Base-by-base conservation (phyloP, 2,329 filamentous ascomycete species). In the Xylariaceae sp. region DNA sequence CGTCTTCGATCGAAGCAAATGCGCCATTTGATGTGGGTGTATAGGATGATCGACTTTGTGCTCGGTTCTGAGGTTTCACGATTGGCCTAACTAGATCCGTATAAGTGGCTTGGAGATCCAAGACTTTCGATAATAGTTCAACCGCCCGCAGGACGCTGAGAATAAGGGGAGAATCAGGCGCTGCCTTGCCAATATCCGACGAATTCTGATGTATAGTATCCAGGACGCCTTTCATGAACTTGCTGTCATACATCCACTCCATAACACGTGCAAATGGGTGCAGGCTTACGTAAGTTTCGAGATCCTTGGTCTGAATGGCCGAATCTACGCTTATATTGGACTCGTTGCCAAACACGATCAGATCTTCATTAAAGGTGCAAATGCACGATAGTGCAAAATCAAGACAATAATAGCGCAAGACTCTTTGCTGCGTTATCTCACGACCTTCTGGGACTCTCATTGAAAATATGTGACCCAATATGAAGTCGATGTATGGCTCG, bases 181-280 rank as follows among this genome's bases (percentile, higher is more conserved):
- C 77, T 9, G 91, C 84, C 62, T 83, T 85, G 57, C 89, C 84
- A 33, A 97, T 82, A 53, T 89, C 86, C 6, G 81, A 77, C 13
- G 87, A 75, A 61, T 93, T 84, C 68, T 95, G 88, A 62, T 93
- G 89, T 24, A 94, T 84, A 9, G 88, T 84, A 51, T 84, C 81
- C 71, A 97, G 93, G 2, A 99, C 75, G 11, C 87, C 84, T 60
- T 83, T 83, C 64, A 96, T 84, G 18, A 97, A 90, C 60, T 88
- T 91, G 66, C 95, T 91, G 68, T 96, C 97, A 72, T 96, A 96
- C 73, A 99, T 84, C 92, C 94, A 97, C 68, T 99, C 94, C 89
- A 97, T 97, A 13, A 96, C 87, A 54, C 95, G 85, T 3, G 90
- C 86, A 67, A 97, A 99, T 0, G 95, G 93, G 73, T 99, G 95